Evolutionary conservation across 768 basidiomycete genomes (phyloP), one percentile per base, ranked within the genome.

Genomic region (Agaricus blazei): DNA sequence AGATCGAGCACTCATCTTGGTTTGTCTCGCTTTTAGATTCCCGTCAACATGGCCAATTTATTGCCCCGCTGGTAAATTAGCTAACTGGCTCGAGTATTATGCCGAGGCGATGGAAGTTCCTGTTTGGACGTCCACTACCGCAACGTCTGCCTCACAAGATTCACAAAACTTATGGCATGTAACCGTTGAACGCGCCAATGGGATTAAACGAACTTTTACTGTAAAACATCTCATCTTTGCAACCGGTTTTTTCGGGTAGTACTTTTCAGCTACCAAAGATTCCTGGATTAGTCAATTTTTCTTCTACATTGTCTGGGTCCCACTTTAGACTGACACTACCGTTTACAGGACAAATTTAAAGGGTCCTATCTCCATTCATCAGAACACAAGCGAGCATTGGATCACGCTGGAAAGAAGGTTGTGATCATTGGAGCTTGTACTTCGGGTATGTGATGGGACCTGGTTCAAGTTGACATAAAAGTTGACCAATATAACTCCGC

Each of bases 351-450:
- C 15, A 61, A 46, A 11, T 80, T 76, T 70, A 78, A 77, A 60
- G 87, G 87, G 3, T 62, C 73, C 42, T 59, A 74, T 1, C 42
- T 79, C 1, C 87, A 88, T 63, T 83, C 85, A 0, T 70, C 71
- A 0, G 55, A 74, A 23, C 80, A 81, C 65, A 77, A 73, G 23
- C 70, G 70, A 6, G 81, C 81, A 0, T 58, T 67, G 2, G 78
- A 77, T 29, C 77, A 80, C 58, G 56, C 67, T 4, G 84, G 84
- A 3, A 87, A 87, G 71, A 85, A 81, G 59, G 84, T 79, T 6
- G 71, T 88, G 1, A 72, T 88, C 15, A 71, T 89, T 2, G 86
- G 87, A 14, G 78, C 85, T n/a, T 82, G 82, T 41, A 85, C 79
- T 26, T n/a, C 82, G 14, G 71, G 71, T 70, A 43, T 3, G 64